phyloP scores from a whole-genome alignment of 495 filamentous ascomycete genomes.

The Parmelia sp. region DNA sequence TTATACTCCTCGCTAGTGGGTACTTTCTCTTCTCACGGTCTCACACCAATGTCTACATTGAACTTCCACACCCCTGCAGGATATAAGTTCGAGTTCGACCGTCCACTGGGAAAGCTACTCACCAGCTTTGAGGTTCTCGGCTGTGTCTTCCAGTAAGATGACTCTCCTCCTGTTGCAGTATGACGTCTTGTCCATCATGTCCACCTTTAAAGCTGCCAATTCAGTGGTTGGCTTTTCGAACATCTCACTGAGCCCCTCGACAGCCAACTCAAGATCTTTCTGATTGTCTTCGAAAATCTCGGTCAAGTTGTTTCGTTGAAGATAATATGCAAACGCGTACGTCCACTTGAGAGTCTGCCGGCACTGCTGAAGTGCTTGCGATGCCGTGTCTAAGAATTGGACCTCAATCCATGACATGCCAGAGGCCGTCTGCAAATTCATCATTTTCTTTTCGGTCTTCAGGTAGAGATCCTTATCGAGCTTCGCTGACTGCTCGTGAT shows the following conservation, averaged over 20 bases:
- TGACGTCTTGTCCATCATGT: conserved; percentile 95
- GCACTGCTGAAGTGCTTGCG: conserved; percentile 89
- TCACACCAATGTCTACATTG: conserved; percentile 26
- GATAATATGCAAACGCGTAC: conserved; percentile 95
- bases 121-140: conserved; percentile 83
- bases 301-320: conserved; percentile 88
- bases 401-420: conserved; percentile 99
- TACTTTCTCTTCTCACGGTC: conserved; percentile 8
- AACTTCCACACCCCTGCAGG: conserved; percentile 35
- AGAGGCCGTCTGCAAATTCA: conserved; percentile 81
- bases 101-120: conserved; percentile 33
- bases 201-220: conserved; percentile 78
- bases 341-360: conserved; percentile 98
- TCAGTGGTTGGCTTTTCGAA: conserved; percentile 92
- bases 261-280: conserved; percentile 93
- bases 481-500: conserved; percentile 96
- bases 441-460: conserved; percentile 99
- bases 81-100: conserved; percentile 12
- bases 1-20: neutral
- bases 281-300: conserved; percentile 99
- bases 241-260: conserved; percentile 92
- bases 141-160: conserved; percentile 85
- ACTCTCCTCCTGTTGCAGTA: conserved; percentile 91
- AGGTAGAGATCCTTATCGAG: conserved; percentile 92
- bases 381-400: conserved; percentile 88